Conservation (phyloP, 139 green algal species). For the Protoeuglena noctilucae region DNA sequence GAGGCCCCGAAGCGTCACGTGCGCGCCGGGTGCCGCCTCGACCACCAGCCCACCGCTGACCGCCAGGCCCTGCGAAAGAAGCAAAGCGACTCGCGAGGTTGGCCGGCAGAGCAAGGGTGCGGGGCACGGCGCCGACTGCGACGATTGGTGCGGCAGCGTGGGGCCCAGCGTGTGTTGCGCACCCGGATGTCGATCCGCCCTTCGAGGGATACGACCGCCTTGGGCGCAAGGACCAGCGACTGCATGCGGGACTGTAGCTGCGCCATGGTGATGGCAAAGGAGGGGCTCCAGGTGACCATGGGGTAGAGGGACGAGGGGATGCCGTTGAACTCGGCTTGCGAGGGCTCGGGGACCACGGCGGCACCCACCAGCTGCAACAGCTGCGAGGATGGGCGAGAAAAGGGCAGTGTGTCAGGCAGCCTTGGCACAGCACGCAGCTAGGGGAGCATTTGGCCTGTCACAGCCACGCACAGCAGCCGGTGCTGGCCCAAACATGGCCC, state of each 20-base stretch:
- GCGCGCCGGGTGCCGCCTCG: constrained; percentile 23
- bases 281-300: constrained; percentile 48
- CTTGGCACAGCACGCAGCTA: neutral
- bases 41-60: constrained; percentile 68
- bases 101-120: constrained; percentile 53
- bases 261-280: constrained; percentile 49
- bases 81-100: constrained; percentile 25
- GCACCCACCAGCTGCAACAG: constrained; percentile 23
- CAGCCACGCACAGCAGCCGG: neutral
- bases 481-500: neutral
- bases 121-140: constrained; percentile 26
- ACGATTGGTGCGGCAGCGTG: constrained; percentile 19
- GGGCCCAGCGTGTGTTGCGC: neutral
- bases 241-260: constrained; percentile 39
- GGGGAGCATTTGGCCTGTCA: constrained; percentile 11
- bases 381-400: neutral
- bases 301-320: constrained; percentile 47
- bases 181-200: neutral
- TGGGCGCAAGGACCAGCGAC: neutral
- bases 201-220: neutral
- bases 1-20: constrained; percentile 32
- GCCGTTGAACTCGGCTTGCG: constrained; percentile 24
- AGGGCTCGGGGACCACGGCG: constrained; percentile 22
- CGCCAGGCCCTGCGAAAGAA: constrained; percentile 17
- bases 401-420: neutral